phyloP scores from a whole-genome alignment of 202 grass and related monocot genomes.

The Setaria italica region DNA sequence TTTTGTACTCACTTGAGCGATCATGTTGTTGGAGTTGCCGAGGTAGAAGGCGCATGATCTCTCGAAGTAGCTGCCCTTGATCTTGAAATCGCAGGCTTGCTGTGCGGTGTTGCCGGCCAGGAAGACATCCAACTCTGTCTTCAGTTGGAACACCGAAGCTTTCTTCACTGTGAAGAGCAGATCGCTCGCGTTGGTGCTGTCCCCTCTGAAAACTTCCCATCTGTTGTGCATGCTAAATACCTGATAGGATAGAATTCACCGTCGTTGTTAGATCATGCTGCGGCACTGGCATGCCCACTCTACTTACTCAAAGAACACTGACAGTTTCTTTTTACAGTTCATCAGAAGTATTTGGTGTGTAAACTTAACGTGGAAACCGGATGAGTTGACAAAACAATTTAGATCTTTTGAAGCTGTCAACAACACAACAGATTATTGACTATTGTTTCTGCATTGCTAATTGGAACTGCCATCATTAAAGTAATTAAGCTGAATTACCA shows the following conservation, averaged over 20 bases:
- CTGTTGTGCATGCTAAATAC: constrained; percentile 35
- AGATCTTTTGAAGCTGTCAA: no score
- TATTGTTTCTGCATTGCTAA: no score
- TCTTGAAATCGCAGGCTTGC: constrained; percentile 52
- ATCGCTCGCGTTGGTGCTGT: constrained; percentile 39
- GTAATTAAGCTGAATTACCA: no score
- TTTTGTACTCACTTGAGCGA: constrained; percentile 47
- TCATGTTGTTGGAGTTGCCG: constrained; percentile 34
- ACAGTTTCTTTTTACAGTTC: no score
- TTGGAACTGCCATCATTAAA: no score
- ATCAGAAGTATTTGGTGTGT: no score
- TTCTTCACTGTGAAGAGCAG: constrained; percentile 51
- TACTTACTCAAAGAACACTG: not conserved
- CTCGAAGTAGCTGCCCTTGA: constrained; percentile 48
- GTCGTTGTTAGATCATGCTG: not conserved
- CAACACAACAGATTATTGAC: no score
- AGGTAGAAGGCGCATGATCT: constrained; percentile 44
- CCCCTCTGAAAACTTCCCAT: constrained; percentile 57
- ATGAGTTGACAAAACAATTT: no score
- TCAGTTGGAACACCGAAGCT: constrained; percentile 39
- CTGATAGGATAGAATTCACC: constrained; percentile 12
- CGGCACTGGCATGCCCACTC: not conserved
- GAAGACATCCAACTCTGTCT: constrained; percentile 49
- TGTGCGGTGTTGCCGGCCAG: constrained; percentile 41
- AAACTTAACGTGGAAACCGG: no score